Base-by-base conservation (phyloP, 768 basidiomycete genomes). In the Kwoniella botswanensis region DNA sequence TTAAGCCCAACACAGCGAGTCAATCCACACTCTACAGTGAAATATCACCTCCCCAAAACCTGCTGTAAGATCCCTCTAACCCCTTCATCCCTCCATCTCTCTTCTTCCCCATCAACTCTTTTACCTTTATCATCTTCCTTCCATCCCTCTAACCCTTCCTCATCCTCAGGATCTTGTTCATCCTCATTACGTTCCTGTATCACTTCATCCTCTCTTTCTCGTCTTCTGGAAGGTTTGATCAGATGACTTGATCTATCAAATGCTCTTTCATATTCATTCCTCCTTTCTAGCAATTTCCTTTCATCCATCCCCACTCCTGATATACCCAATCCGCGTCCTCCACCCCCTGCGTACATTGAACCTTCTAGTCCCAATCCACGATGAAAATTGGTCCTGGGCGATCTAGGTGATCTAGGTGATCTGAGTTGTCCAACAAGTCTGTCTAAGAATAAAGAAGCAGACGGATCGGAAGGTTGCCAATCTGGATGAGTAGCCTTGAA, bases 391-490 rank as follows among this genome's bases (percentile, higher is more conserved):
- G 46, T 50, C 46, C 79, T 22, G 41, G 62, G 62, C 4, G 21
- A 55, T 65, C 92, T 89, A 2, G 91, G 90, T 55, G 22, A 53
- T 42, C 35, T 46, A 35, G 46, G 29, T 10, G 42, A 50, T 57
- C 41, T 13, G 35, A 35, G 75, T 46, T 75, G 46, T 11, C 84
- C 83, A 10, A 81, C 79, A 85, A 98, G 89, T 59, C 92, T 88
- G 73, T 88, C 91, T 64, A 98, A 89, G 83, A 94, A 98, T 13
- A 97, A 86, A 2, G 94, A 98, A 13, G 93, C 91, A 3, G 92
- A 88, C 0, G 94, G 93, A 80, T 99, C 95, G 0, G 89, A 86
- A 0, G 96, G 96, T 71, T 89, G 91, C 96, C 96, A 99, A 70
- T 94, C 93, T 12, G 96, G 96, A 84, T 98, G 93, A 1, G 93